Conservation (phyloP, 177 flowering plant species). For the Vitis hybrid region DNA sequence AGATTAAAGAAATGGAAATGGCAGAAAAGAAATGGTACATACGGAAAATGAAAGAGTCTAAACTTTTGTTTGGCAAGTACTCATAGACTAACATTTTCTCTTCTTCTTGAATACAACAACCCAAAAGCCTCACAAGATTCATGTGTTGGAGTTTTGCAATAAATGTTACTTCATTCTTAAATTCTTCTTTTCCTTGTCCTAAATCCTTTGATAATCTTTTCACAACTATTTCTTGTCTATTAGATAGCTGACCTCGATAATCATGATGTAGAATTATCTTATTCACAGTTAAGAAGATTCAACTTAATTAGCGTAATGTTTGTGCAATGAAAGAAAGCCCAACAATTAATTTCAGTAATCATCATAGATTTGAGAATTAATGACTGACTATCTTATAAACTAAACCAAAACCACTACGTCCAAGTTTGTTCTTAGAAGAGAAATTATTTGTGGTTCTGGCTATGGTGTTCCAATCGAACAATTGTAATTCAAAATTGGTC, state of each 20-base stretch:
- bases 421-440: background rate
- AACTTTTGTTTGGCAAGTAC: too few relatives aligned
- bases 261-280: too few relatives aligned
- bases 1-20: background rate
- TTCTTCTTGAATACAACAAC: too few relatives aligned
- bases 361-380: too few relatives aligned
- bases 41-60: too few relatives aligned
- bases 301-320: too few relatives aligned
- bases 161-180: conserved; percentile 44
- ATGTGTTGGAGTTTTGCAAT: conserved; percentile 54
- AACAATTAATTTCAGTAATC: too few relatives aligned
- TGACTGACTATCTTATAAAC: background rate
- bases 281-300: too few relatives aligned
- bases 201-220: conserved; percentile 46
- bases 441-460: too few relatives aligned
- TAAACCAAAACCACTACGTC: background rate
- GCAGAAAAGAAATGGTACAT: too few relatives aligned
- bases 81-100: too few relatives aligned
- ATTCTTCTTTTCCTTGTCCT: conserved; percentile 48
- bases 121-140: background rate
- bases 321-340: too few relatives aligned
- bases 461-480: background rate
- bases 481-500: background rate
- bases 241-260: background rate
- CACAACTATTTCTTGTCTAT: conserved; percentile 52